Base-by-base conservation (phyloP, 1,284 basidiomycete genomes). In the Pseudomicrostroma phylloplanum region DNA sequence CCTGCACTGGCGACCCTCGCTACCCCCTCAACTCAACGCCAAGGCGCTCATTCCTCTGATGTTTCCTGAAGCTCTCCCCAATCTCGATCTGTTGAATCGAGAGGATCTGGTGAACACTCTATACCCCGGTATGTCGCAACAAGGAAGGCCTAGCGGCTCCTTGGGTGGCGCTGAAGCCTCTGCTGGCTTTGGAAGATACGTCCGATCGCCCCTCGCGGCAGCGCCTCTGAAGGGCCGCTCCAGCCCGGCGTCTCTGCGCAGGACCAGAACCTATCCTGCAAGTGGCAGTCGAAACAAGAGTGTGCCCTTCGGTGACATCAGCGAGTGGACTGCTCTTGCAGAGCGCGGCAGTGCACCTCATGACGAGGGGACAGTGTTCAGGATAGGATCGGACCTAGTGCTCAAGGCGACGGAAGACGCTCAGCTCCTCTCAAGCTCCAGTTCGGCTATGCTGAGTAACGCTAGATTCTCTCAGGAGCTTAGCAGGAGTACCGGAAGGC, bases 401-500 rank as follows among this genome's bases (percentile, higher is more conserved):
- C 63, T 73, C 4, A 62, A 60, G 7, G 42, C 65, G 2, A 54
- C 67, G 12, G 62, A 66, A 41, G 70, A 74, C 48, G 42, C 65
- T 25, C 63, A 67, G 2, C 30, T 36, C 30, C 3, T 4, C 30
- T 46, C 67, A 41, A 71, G 68, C 39, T 55, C 68, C 0, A 68
- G 72, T 9, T 67, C 58, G 26, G 64, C 72, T 25, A 72, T 71
- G 1, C 68, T 72, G 64, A 67, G 66, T 1, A 60, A 63, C 62
- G 74, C 73, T 55, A 65, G 73, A 25, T 74, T 76, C 65, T 76
- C 73, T 26, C 67, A 70, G 49, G 73, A 76, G 13, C 25, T 54
- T 46, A 68, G 74, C 53, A 67, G 69, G 19, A 56, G 61, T 6
- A 57, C 69, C 2, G n/a, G n/a, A n/a, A 60, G 74, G 40, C 74